Evolutionary conservation across 306 rosid species (phyloP), one percentile per base, ranked within the genome.

Genomic region (Ziziphus jujuba): DNA sequence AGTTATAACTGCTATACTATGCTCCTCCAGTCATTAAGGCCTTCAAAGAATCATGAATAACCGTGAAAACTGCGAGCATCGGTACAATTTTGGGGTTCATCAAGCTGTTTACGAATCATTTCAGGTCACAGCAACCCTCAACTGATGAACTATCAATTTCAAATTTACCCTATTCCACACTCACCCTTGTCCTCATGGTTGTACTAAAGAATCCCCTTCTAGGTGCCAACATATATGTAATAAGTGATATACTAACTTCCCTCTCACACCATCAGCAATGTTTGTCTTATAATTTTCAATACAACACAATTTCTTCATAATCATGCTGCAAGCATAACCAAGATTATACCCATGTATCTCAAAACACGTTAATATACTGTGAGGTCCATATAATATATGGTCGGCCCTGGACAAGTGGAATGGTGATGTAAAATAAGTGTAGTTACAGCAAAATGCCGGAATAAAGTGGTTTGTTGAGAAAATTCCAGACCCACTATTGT

Each of bases 201-300:
- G 60, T 10, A 34, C 50, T 38, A 49, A 60, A 13, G 19, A 55
- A 13, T 10, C 24, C 75, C 62, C 45, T 31, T 20, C 24, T 9
- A 31, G 28, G 24, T 5, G 9, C 68, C 68, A 44, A 51, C 20
- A 50, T 56, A 34, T 24, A 22, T 28, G 21, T 15, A 23, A 15
- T 56, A 20, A 11, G 15, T 40, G 65, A 20, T 20, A 49, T 61
- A 34, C 63, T 45, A 57, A 21, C 64, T 33, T 44, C 64, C 31
- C 50, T 45, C 31, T 12, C 55, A 24, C 21, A 56, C 52, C 50
- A 55, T 24, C 44, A 19, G 48, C 33, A 19, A 16, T 19, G 36
- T 48, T 43, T 55, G 5, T 21, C 60, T 35, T 25, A 6, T 14
- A 51, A 59, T 59, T 31, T 38, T 21, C 53, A 57, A 24, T 19